Conservation (phyloP, 805 yeast genomes). For the Metschnikowia vanudenii region DNA sequence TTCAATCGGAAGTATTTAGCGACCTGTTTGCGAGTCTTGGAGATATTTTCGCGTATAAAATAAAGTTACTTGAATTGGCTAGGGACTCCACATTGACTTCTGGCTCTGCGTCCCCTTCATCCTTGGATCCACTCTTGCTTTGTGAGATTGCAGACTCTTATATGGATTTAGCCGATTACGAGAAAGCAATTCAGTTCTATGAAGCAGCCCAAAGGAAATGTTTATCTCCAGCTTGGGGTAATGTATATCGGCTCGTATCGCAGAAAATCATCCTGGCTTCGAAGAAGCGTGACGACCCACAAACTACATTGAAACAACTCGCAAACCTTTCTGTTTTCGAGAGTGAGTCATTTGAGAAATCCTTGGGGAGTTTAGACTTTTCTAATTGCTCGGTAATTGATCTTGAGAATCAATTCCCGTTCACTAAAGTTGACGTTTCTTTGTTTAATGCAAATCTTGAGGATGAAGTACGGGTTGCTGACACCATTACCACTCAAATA, state of each 20-base stretch:
- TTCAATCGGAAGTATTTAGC: slow-evolving; percentile 4
- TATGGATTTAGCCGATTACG: slow-evolving; percentile 17
- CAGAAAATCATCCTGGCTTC: slow-evolving; percentile 1
- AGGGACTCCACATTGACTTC: not conserved
- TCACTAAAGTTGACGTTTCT: not conserved
- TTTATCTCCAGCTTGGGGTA: not conserved
- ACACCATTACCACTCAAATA: slow-evolving; percentile 3
- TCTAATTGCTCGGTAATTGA: not conserved
- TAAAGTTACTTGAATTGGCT: slow-evolving; percentile 6
- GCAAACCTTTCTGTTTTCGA: slow-evolving; percentile 3
- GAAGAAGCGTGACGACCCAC: not conserved
- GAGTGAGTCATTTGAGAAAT: not conserved
- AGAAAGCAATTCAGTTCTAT: slow-evolving; percentile 23
- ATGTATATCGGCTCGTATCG: slow-evolving; percentile 12
- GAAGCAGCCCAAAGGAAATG: slow-evolving; percentile 2
- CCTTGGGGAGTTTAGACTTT: not conserved
- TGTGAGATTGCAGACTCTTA: slow-evolving; percentile 54
- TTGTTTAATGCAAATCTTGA: slow-evolving; percentile 1
- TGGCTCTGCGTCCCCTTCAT: not conserved
- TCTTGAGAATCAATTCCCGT: not conserved
- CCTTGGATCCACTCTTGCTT: slow-evolving; percentile 31
- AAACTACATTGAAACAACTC: slow-evolving; percentile 2
- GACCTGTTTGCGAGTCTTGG: not conserved
- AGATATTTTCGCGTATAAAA: slow-evolving; percentile 11
- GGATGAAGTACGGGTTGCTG: slow-evolving; percentile 8